Percentiles rank a stretch among this genome's conserved stretches.
Evolutionary conservation across 106 monocot genomes (phyloP).

Genomic region (Agapanthus africanus): DNA sequence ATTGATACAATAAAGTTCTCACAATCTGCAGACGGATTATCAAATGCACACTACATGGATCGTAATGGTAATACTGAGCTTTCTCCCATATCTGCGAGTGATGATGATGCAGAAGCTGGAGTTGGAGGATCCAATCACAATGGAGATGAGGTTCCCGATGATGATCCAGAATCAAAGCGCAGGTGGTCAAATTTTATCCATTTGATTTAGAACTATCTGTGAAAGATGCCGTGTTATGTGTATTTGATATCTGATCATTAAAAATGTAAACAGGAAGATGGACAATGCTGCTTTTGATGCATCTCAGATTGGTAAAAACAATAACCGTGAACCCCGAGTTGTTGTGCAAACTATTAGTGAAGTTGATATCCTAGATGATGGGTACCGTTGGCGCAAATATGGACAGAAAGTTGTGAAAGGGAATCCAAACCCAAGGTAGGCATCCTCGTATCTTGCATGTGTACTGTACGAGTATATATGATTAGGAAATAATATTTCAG

Average conservation of each 20-base stretch:
- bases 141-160: conserved; percentile 44
- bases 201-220: conserved; percentile 6
- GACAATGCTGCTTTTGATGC: conserved; percentile 47
- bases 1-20: not conserved
- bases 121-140: conserved; percentile 26
- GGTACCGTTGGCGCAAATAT: conserved; percentile 98
- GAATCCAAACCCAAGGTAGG: conserved; percentile 92
- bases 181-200: conserved; percentile 36
- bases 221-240: not conserved
- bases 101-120: conserved; percentile 56
- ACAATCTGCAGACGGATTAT: conserved; percentile 40
- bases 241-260: not conserved
- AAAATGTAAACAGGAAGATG: conserved; percentile 49
- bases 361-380: conserved; percentile 97
- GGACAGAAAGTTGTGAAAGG: conserved; percentile 99
- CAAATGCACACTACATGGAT: conserved; percentile 27
- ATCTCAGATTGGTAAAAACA: conserved; percentile 38
- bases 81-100: conserved; percentile 48
- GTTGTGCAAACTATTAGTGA: conserved; percentile 99
- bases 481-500: no score
- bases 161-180: conserved; percentile 83
- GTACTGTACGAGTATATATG: no score
- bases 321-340: conserved; percentile 89
- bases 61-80: conserved; percentile 35
- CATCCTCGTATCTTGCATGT: no score